Base-by-base conservation (phyloP, 768 basidiomycete genomes). In the Gloeophyllum trabeum region DNA sequence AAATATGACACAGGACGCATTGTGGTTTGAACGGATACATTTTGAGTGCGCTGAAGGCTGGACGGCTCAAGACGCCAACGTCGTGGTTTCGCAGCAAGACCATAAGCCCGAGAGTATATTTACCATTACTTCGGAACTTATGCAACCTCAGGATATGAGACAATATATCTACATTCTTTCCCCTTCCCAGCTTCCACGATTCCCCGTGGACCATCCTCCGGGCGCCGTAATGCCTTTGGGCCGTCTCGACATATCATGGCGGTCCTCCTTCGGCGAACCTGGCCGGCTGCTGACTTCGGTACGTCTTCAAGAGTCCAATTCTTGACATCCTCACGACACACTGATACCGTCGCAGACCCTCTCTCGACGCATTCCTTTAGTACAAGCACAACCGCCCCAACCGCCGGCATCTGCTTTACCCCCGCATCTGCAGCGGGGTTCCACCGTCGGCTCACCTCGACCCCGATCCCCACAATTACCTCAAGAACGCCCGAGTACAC, bases 171-270 rank as follows among this genome's bases (percentile, higher is more conserved):
- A 89, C 54, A 75, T 89, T 40, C 70, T 96, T 19, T 70, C 63
- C 1, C 85, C 84, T 2, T 67, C 58, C 37, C 47, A 43, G 10
- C 39, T 62, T 3, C 66, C 73, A 1, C 47, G 66, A 0, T 61
- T 68, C 22, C 75, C 79, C 10, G 59, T 69, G 1, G 53, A 60
- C 4, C 71, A 75, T 51, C 55, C 70, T 2, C 81, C 87, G 0
- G 93, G 93, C 2, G 70, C 70, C 19, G 64, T 81, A 32, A 71
- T 93, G 14, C 75, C 88, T 13, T 72, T 96, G 3, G 91, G 91
- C n/a, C 68, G 84, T 44, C 67, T 94, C 19, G 90, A 96, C 54
- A 81, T 97, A 35, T 75, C 77, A 10, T 97, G 93, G 93, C 65
- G 79, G 35, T 89, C 90, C 5, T 73, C 76, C 3, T 82, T 81